phyloP scores from a whole-genome alignment of 2,329 filamentous ascomycete species.

The Venturia asperata region DNA sequence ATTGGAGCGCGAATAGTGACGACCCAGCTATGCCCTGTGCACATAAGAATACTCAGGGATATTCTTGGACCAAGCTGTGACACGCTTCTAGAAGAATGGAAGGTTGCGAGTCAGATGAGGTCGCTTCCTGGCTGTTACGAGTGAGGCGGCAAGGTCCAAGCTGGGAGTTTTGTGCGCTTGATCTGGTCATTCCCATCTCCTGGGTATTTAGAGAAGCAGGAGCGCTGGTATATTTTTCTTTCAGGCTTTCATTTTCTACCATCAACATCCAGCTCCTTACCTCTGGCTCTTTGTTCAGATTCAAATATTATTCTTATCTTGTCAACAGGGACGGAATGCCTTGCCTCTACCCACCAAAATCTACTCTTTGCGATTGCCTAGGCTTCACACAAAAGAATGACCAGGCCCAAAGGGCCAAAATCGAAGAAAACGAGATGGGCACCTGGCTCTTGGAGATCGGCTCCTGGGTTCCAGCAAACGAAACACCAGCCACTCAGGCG shows the following conservation, averaged over 20 bases:
- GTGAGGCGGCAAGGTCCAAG: constrained; percentile 1
- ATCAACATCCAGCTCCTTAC: background rate
- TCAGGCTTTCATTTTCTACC: background rate
- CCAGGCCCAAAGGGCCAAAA: background rate
- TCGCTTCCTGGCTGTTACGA: background rate
- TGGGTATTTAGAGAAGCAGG: background rate
- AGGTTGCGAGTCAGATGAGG: background rate
- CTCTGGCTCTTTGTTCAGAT: background rate
- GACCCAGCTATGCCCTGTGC: background rate
- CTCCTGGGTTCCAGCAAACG: background rate
- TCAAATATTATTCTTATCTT: background rate
- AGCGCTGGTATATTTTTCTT: background rate
- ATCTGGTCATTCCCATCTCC: background rate
- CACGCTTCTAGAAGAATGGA: background rate
- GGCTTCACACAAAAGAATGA: background rate
- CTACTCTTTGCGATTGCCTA: background rate
- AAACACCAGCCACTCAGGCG: background rate
- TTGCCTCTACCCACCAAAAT: background rate
- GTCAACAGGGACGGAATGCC: background rate
- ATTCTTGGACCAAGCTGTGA: background rate
- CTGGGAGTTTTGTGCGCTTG: background rate
- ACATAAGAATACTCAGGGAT: no score
- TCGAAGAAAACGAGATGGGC: background rate
- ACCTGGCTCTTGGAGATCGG: background rate
- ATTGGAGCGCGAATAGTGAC: background rate